Base-by-base conservation (phyloP, 805 yeast genomes). In the Zygotorulaspora chibaensis region DNA sequence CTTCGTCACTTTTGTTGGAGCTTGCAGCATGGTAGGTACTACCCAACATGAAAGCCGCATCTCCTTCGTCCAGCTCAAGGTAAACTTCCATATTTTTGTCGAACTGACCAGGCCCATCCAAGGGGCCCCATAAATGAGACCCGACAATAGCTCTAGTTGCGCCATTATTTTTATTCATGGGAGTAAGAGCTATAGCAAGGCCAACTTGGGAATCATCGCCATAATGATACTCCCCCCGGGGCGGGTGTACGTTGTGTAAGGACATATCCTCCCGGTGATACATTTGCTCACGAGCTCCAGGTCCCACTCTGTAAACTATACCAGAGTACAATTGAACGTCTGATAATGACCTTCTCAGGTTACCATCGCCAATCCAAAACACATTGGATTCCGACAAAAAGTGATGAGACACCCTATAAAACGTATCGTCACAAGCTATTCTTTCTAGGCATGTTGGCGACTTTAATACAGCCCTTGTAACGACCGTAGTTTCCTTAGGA, bases 101-200 rank as follows among this genome's bases (percentile, higher is more conserved):
- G 17, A 62, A 65, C 33, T 53, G 43, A 34, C 61, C 52, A 26
- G 49, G 51, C 41, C 52, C 60, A 43, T 61, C 67, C 18, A 42
- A 43, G 1, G 54, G 49, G n/a, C 54, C 54, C 67, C 67, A 63
- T 29, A 58, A 50, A 47, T 65, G 70, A n/a, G 69, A 64, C 6
- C 69, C 69, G 3, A 66, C 61, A 29, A 65, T 58, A 37, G 62
- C 60, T 40, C 67, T 51, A 2, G 68, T 63, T 15, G 64, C 66
- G 2, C 66, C 68, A 47, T 62, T 63, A 15, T 38, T 56, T 35
- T 51, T 58, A 18, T 54, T 57, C 53, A 48, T 51, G 4, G 45
- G 45, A 18, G 54, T 50, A 37, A 50, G 39, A 11, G 52, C 54
- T 15, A 47, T 42, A 13, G 47, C 52, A 18, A 47, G 30, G 11